phyloP scores from a whole-genome alignment of 192 early-diverging fungal genomes.

The Radiomyces spectabilis region DNA sequence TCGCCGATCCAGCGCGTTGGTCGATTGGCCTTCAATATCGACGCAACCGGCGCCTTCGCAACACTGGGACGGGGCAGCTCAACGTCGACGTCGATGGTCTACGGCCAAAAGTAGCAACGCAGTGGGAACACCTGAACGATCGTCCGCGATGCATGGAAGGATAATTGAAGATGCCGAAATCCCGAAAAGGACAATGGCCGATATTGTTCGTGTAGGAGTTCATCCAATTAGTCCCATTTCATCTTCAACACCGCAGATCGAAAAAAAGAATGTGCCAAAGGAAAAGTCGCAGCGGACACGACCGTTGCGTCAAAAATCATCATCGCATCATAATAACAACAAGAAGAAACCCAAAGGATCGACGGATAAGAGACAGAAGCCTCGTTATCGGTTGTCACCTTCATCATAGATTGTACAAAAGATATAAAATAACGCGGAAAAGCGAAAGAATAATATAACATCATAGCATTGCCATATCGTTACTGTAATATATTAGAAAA shows the following conservation, averaged over 20 bases:
- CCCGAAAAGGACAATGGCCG: constrained; percentile 11
- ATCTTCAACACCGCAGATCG: not conserved
- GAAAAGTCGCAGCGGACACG: too few relatives aligned
- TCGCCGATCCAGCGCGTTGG: not conserved
- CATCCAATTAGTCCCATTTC: not conserved
- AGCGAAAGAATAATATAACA: too few relatives aligned
- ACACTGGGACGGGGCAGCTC: not conserved
- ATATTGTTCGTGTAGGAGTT: constrained; percentile 5
- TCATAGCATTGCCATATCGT: not conserved
- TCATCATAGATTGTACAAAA: not conserved
- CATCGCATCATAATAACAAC: not conserved
- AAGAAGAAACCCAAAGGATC: not conserved
- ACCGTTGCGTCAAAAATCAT: not conserved
- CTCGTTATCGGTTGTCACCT: not conserved
- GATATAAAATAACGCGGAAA: too few relatives aligned
- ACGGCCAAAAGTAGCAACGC: not conserved
- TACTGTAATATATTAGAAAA: not conserved
- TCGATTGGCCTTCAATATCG: not conserved
- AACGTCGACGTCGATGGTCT: constrained; percentile 14
- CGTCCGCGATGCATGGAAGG: too few relatives aligned
- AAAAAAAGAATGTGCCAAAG: not conserved
- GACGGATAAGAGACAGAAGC: not conserved
- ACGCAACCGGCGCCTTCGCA: not conserved
- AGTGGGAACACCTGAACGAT: not conserved
- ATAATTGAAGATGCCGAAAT: not conserved